A percentile compares a stretch with the other conserved stretches of the same genome.
Conservation (phyloP, 371 early-diverging fungal genomes). For the Homolaphlyctis polyrhiza region DNA sequence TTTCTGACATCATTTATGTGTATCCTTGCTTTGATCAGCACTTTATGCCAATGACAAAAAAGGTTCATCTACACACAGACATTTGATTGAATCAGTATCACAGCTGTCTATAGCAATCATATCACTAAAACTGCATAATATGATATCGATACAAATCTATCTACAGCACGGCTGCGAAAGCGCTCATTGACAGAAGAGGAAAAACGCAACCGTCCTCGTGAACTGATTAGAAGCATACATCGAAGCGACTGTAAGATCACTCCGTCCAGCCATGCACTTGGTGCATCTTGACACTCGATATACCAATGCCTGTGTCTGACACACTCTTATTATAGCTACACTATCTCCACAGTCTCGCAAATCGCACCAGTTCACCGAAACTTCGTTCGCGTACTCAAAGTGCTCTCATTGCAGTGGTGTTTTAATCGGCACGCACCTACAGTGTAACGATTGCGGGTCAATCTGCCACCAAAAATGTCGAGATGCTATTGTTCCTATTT, state of each 20-base stretch:
- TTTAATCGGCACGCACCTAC: slow-evolving; percentile 5
- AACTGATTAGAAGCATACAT: slow-evolving; percentile 8
- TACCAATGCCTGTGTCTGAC: too few relatives aligned
- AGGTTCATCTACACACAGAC: too few relatives aligned
- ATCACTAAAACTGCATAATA: too few relatives aligned
- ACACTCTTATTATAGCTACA: too few relatives aligned
- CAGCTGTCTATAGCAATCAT: too few relatives aligned
- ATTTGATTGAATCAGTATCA: too few relatives aligned
- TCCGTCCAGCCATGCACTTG: too few relatives aligned
- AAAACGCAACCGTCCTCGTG: slow-evolving; percentile 6
- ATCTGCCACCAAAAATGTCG: slow-evolving; percentile 10
- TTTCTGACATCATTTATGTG: too few relatives aligned
- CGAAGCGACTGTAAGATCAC: not conserved
- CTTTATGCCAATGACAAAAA: too few relatives aligned
- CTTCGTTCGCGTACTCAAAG: not conserved
- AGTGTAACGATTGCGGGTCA: slow-evolving; percentile 6
- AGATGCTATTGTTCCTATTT: slow-evolving; percentile 1
- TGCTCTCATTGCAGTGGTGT: slow-evolving; percentile 7
- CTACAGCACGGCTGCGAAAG: not conserved
- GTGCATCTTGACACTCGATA: too few relatives aligned
- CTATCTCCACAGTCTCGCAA: slow-evolving; percentile 8
- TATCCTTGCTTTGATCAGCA: too few relatives aligned
- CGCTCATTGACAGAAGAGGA: slow-evolving; percentile 11
- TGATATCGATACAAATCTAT: too few relatives aligned
- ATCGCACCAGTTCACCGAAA: slow-evolving; percentile 8